A percentile compares a stretch with the other conserved stretches of the same genome.
phyloP scores from a whole-genome alignment of 108 stramenopile genomes.

The Phaeodactylum tricornutum region DNA sequence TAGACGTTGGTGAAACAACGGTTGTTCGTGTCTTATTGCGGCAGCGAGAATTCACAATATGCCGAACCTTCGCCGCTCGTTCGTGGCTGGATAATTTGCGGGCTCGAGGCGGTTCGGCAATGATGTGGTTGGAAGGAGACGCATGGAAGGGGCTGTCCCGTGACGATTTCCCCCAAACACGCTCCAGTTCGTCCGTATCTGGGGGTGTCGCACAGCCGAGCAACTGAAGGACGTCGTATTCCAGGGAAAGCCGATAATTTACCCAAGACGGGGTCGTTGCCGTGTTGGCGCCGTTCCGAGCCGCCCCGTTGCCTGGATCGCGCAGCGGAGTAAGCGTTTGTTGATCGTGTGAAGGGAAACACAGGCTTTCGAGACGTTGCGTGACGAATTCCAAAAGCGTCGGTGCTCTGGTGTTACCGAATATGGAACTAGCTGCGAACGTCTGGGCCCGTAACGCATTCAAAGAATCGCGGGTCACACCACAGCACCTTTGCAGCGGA shows the following conservation, averaged over 20 bases:
- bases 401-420: background rate
- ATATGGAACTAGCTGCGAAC: too few species aligned
- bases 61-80: too few species aligned
- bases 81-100: too few species aligned
- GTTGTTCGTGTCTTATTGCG: too few species aligned
- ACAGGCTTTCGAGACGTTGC: background rate
- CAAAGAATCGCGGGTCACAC: background rate
- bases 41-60: too few species aligned
- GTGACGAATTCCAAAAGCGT: background rate
- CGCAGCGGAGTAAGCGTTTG: too few species aligned
- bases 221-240: slow-evolving; percentile 1
- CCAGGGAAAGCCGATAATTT: background rate
- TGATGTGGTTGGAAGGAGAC: background rate
- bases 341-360: too few species aligned
- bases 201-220: slow-evolving; percentile 1
- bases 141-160: too few species aligned
- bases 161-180: background rate
- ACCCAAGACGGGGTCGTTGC: background rate
- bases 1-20: too few species aligned
- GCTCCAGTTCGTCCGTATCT: background rate
- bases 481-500: too few species aligned
- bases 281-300: background rate
- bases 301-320: background rate
- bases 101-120: background rate
- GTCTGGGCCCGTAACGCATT: background rate